Percentiles rank a stretch among this genome's conserved stretches.
These are phyloP conservation scores for Aspergillus nidulans DNA, from an alignment of 495 filamentous ascomycete genomes.

Conservation along the genomic window DNA sequence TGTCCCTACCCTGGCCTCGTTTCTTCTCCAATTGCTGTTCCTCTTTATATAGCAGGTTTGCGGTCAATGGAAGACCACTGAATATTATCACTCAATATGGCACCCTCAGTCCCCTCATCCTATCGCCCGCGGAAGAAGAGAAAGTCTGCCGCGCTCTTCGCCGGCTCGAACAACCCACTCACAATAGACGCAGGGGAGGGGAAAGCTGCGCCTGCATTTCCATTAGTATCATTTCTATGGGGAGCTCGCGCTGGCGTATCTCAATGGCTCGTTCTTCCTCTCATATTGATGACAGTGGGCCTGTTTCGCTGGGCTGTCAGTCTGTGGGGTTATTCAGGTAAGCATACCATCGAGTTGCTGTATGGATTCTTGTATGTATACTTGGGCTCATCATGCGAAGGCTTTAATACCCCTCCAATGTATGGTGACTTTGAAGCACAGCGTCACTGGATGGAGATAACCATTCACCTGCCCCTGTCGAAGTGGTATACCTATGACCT, in stretches of 20 bases:
- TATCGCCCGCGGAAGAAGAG: constrained; percentile 60
- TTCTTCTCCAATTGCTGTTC: neutral
- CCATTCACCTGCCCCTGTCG: constrained; percentile 77
- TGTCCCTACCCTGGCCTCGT: neutral
- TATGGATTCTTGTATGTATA: neutral
- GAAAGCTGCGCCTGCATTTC: constrained; percentile 60
- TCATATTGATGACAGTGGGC: constrained; percentile 84
- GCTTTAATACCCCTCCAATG: constrained; percentile 79
- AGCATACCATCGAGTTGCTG: constrained; percentile 1
- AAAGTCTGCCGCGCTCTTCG: constrained; percentile 40
- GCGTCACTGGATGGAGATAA: constrained; percentile 98
- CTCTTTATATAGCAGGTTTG: neutral
- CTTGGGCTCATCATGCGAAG: constrained; percentile 38
- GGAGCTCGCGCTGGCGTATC: constrained; percentile 76
- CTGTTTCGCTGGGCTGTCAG: constrained; percentile 90
- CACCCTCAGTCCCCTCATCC: constrained; percentile 32
- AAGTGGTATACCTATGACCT: constrained; percentile 98
- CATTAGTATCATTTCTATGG: constrained; percentile 88
- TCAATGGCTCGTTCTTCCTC: constrained; percentile 87
- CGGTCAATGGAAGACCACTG: constrained; percentile 27
- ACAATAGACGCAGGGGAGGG: constrained; percentile 38
- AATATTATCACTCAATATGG: constrained; percentile 23
- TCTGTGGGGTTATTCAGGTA: constrained; percentile 93
- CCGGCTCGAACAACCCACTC: constrained; percentile 49
- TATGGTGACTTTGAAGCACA: constrained; percentile 97